Evolutionary conservation across 306 rosid genomes (phyloP), one percentile per base, ranked within the genome.

Genomic region (Clitoria ternatea): DNA sequence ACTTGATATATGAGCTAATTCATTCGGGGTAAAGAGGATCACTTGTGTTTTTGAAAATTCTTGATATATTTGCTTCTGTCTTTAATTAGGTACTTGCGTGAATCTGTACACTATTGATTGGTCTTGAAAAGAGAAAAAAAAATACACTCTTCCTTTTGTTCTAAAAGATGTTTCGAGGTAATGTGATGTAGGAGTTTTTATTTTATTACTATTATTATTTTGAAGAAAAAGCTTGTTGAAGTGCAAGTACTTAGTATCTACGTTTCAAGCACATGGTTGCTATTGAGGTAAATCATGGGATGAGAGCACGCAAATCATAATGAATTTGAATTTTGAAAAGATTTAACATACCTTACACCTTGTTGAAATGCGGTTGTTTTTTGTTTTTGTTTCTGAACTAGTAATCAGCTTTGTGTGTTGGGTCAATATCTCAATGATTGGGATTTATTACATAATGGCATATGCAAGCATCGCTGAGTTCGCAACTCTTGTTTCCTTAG

Each of bases 231-330:
- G 0, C 47, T 6, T 13, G 13, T 20, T 19, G 35, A 37, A 50
- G n/a, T 18, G 18, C 1, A 0, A 14, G 19, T 33, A 20, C 49
- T 10, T 33, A 48, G 35, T 35, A 7, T 52, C 39, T 69, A 50
- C 13, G 2, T 52, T 36, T 63, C 39, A 36, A 69, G 50, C 17
- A 23, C 37, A 52, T 6, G 4, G 19, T 36, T 36, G 60, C 29
- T 67, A 33, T 49, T 22, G 74, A 69, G 36, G 63, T 64, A 9
- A 55, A 70, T 37, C 43, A 40, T 37, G 66, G 36, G 29, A 23
- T 37, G 53, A 23, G 18, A 20, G 29, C 43, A 14, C 10, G n/a
- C n/a, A n/a, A 50, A n/a, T 37, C 23, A 53, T 4, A n/a, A 53
- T 53, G 36, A 26, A 23, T 9, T 30, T 45, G 11, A 13, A 26